Conservation (phyloP, 441 rosid species). For the Omphalea diandra region DNA sequence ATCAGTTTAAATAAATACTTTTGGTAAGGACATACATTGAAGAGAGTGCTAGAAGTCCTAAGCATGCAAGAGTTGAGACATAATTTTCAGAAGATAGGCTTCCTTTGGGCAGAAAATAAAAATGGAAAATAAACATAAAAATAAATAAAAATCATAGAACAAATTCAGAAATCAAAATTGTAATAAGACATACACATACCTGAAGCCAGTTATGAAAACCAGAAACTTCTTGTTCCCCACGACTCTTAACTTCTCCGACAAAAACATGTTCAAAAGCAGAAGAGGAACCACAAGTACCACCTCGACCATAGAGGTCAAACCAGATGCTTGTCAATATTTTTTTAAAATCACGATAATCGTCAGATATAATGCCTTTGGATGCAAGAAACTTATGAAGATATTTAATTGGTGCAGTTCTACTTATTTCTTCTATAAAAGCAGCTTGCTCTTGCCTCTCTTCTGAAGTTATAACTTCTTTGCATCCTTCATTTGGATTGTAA, state of each 20-base stretch:
- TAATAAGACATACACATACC: constrained; percentile 52
- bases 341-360: constrained; percentile 64
- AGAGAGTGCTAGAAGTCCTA: background rate
- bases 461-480: constrained; percentile 73
- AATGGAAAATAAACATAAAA: background rate
- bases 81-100: background rate
- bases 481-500: constrained; percentile 76
- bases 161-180: background rate
- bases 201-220: constrained; percentile 99
- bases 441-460: constrained; percentile 91
- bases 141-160: background rate
- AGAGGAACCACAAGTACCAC: constrained; percentile 76
- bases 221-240: constrained; percentile 68
- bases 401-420: constrained; percentile 82
- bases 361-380: constrained; percentile 55
- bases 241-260: constrained; percentile 88
- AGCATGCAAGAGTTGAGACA: background rate
- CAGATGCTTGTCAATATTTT: constrained; percentile 62
- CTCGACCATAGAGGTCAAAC: constrained; percentile 85
- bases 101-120: background rate
- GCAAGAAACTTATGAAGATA: constrained; percentile 77
- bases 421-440: constrained; percentile 90
- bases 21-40: background rate
- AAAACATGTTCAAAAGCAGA: constrained; percentile 99
- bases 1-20: too few relatives aligned